These are phyloP conservation scores for Amaranthus palmeri DNA, from an alignment of 148 eudicot species.

Conservation along the genomic window DNA sequence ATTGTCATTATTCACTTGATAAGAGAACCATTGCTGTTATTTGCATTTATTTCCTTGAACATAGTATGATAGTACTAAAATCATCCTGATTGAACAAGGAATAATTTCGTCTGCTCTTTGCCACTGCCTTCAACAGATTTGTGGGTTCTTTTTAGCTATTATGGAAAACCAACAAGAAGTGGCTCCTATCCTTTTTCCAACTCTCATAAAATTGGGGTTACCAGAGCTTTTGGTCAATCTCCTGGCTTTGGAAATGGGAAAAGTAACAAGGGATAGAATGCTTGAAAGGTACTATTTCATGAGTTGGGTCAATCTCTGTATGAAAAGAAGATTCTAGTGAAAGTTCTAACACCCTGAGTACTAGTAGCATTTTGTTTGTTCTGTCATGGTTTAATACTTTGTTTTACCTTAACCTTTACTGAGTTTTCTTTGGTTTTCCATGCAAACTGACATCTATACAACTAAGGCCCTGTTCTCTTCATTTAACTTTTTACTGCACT, in stretches of 20 bases:
- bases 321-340: constrained; percentile 6
- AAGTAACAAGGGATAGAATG: constrained; percentile 49
- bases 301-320: constrained; percentile 1
- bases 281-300: constrained; percentile 66
- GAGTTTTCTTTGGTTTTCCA: background rate
- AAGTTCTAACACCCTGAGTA: background rate
- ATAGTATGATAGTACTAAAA: background rate
- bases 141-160: constrained; percentile 62
- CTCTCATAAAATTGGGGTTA: constrained; percentile 66
- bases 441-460: background rate
- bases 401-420: background rate
- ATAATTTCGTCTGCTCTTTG: background rate
- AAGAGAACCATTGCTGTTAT: background rate
- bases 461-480: too few relatives aligned
- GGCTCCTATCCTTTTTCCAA: constrained; percentile 49
- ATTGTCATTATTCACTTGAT: background rate
- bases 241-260: constrained; percentile 66
- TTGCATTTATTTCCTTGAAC: background rate
- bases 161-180: constrained; percentile 58
- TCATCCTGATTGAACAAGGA: background rate
- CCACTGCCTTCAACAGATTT: constrained; percentile 44
- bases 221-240: constrained; percentile 61
- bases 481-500: too few relatives aligned
- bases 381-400: background rate
- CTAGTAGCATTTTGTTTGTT: background rate